Evolutionary conservation across 148 eudicot genomes (phyloP).

Genomic region (Chenopodium album): DNA sequence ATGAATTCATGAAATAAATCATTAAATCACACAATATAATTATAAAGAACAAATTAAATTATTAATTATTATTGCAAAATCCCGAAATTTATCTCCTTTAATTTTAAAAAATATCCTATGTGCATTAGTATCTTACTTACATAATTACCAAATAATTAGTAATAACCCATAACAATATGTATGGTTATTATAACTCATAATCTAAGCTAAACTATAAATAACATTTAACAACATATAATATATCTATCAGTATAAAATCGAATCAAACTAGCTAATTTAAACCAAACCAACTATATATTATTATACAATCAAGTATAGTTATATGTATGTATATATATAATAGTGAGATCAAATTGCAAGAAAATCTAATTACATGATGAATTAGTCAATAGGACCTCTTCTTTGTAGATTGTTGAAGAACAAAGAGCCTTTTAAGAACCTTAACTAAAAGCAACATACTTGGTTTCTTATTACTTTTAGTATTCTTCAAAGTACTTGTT

Average conservation of each 20-base stretch:
- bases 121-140: too few species aligned
- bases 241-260: neutral
- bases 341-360: neutral
- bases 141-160: too few species aligned
- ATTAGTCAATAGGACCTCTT: constrained; percentile 13
- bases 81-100: neutral
- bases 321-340: neutral
- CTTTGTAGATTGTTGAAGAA: constrained; percentile 39
- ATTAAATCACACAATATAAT: neutral
- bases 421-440: constrained; percentile 44
- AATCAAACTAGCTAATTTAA: neutral
- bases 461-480: constrained; percentile 32
- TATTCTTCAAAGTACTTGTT: neutral
- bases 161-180: too few species aligned
- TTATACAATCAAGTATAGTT: neutral
- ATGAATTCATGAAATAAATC: neutral
- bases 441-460: constrained; percentile 34
- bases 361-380: constrained; percentile 6
- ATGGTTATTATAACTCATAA: too few species aligned
- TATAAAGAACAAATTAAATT: neutral
- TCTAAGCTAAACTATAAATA: too few species aligned
- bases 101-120: too few species aligned
- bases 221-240: neutral
- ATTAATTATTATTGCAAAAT: neutral
- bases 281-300: neutral